phyloP scores from a whole-genome alignment of 768 basidiomycete species.

The Postia placenta region DNA sequence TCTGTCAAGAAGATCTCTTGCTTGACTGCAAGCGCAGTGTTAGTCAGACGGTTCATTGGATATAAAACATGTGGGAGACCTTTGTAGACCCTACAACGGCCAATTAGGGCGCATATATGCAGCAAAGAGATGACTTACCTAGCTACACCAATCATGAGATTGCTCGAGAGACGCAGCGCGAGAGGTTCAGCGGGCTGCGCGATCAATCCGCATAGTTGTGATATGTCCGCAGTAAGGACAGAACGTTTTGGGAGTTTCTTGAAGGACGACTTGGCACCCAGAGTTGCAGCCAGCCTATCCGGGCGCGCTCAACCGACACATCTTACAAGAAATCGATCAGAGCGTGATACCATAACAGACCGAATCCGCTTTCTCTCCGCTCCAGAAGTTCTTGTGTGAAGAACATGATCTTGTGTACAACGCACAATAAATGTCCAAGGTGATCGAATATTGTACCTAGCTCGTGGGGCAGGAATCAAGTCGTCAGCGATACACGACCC shows the following conservation, averaged over 20 bases:
- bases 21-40: conserved; percentile 46
- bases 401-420: too few species aligned
- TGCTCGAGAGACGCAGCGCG: conserved; percentile 81
- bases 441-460: too few species aligned
- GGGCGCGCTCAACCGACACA: neutral
- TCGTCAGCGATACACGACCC: too few species aligned
- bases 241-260: conserved; percentile 79
- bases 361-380: conserved; percentile 81
- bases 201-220: conserved; percentile 75
- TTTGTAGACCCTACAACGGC: conserved; percentile 39
- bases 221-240: conserved; percentile 80
- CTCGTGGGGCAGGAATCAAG: too few species aligned
- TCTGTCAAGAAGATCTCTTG: conserved; percentile 80
- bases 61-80: conserved; percentile 23
- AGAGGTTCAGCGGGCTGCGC: conserved; percentile 81
- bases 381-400: conserved; percentile 79
- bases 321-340: neutral
- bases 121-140: conserved; percentile 42
- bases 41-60: neutral
- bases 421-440: too few species aligned
- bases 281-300: conserved; percentile 81
- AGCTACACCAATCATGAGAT: conserved; percentile 84
- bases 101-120: conserved; percentile 14
- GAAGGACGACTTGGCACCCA: conserved; percentile 83
- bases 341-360: conserved; percentile 66